Conservation (phyloP, 192 early-diverging fungal species). For the Coemansia sp. region DNA sequence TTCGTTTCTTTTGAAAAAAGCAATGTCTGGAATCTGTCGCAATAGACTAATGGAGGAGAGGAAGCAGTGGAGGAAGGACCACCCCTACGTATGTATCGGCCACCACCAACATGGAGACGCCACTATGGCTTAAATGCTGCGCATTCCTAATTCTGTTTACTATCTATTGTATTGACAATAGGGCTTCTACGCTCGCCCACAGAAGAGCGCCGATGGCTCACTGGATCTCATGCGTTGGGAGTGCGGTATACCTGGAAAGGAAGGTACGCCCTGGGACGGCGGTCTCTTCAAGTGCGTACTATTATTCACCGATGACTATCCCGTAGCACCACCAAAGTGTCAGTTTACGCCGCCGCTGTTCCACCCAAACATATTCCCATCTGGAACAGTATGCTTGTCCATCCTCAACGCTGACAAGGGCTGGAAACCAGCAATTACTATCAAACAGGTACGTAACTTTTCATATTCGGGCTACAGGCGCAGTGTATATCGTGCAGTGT, state of each 20-base stretch:
- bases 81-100: constrained; percentile 60
- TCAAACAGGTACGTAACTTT: constrained; percentile 73
- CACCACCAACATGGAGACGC: neutral
- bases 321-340: constrained; percentile 86
- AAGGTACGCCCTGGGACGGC: constrained; percentile 80
- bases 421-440: constrained; percentile 93
- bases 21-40: constrained; percentile 72
- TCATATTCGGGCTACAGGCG: neutral
- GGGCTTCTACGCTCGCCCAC: constrained; percentile 92
- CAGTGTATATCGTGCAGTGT: neutral
- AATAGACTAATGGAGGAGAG: constrained; percentile 89
- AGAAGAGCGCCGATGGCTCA: constrained; percentile 77
- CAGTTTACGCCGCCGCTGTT: constrained; percentile 81
- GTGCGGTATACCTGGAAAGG: constrained; percentile 75
- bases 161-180: constrained; percentile 22
- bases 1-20: neutral
- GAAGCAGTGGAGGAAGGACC: constrained; percentile 98
- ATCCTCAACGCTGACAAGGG: constrained; percentile 95
- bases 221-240: constrained; percentile 87
- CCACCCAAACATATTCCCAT: constrained; percentile 97
- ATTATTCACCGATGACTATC: constrained; percentile 87
- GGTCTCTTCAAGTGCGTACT: constrained; percentile 86
- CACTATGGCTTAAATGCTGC: constrained; percentile 3
- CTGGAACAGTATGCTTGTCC: constrained; percentile 95
- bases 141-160: neutral